phyloP scores from a whole-genome alignment of 371 early-diverging fungal species.

The Mucor indicus region DNA sequence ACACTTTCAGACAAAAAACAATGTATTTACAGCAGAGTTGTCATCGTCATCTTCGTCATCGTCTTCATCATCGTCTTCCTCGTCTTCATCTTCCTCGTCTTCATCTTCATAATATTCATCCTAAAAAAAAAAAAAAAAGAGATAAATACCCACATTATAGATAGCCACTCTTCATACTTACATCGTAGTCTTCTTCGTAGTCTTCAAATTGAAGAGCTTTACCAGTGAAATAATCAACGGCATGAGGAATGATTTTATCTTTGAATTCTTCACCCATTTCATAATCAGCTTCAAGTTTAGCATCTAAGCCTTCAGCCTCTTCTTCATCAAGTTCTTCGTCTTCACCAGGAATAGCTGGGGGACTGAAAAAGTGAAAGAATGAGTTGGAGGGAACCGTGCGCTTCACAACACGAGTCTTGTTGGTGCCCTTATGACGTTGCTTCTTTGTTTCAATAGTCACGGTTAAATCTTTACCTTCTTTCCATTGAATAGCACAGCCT shows the following conservation, averaged over 20 bases:
- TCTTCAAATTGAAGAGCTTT: conserved; percentile 85
- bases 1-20: conserved; percentile 2
- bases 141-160: too few relatives aligned
- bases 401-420: conserved; percentile 96
- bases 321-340: conserved; percentile 74
- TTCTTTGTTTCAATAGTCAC: conserved; percentile 92
- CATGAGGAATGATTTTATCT: conserved; percentile 92
- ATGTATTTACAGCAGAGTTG: conserved; percentile 54
- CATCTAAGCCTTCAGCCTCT: conserved; percentile 74
- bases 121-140: too few relatives aligned
- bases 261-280: conserved; percentile 95
- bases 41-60: conserved; percentile 57
- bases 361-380: conserved; percentile 94
- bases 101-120: conserved; percentile 68
- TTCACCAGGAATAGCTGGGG: conserved; percentile 72
- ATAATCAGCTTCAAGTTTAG: conserved; percentile 88
- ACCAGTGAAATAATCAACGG: conserved; percentile 98
- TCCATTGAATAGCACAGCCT: conserved; percentile 91
- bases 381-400: conserved; percentile 89
- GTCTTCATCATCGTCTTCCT: conserved; percentile 51
- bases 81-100: conserved; percentile 53
- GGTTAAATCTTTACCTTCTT: conserved; percentile 91
- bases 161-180: too few relatives aligned
- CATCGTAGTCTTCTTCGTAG: conserved; percentile 67
- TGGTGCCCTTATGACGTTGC: conserved; percentile 97